Percentiles rank a stretch among this genome's conserved stretches.
Conservation (phyloP, 2,329 filamentous ascomycete species). For the Trichoderma sp. region DNA sequence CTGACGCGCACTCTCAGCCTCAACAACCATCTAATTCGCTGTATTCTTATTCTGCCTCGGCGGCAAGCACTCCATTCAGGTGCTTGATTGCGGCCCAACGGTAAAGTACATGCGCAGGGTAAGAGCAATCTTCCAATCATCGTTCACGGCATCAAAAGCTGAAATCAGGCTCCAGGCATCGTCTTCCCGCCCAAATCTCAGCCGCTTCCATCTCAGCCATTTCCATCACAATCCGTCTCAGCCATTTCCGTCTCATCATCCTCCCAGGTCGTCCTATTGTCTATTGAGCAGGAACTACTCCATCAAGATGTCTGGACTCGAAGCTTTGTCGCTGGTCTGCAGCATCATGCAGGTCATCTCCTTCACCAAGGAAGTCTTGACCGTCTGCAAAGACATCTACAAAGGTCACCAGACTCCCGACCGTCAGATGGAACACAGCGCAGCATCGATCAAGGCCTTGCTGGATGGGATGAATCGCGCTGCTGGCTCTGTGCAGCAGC, state of each 20-base stretch:
- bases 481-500: background rate
- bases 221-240: background rate
- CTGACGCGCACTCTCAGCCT: too few relatives aligned
- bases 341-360: constrained; percentile 12
- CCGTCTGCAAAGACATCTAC: background rate
- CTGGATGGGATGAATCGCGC: background rate
- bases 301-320: background rate
- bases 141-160: background rate
- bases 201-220: background rate
- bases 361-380: background rate
- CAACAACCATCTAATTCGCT: too few relatives aligned
- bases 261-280: background rate
- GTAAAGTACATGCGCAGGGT: background rate
- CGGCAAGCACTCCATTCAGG: background rate
- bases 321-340: background rate
- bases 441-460: background rate
- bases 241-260: background rate
- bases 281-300: background rate
- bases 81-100: background rate
- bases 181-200: background rate
- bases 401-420: background rate
- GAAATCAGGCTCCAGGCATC: background rate
- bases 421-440: background rate
- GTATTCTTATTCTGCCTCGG: too few relatives aligned
- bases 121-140: background rate